Evolutionary conservation across 768 basidiomycete genomes (phyloP), one percentile per base, ranked within the genome.

Genomic region (Podaxis pistillaris): DNA sequence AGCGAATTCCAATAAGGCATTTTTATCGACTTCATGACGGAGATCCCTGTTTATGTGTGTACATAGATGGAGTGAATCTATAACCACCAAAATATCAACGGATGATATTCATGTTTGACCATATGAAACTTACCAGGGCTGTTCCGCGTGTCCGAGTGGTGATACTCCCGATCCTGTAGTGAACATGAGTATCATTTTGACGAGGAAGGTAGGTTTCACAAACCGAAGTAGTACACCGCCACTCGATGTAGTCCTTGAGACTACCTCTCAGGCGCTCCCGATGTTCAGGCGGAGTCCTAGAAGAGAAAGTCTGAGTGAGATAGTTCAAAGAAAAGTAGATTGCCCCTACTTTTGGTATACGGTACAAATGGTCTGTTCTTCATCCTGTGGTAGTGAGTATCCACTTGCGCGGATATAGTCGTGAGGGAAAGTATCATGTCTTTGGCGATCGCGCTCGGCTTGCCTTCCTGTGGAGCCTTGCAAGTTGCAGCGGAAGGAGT

Each of bases 311-410:
- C 8, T 50, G 9, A 26, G 12, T 24, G 19, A 12, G 12, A 50
- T 6, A 46, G 2, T 19, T 13, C 22, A 24, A 24, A 50, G 8
- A 22, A 50, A 28, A 9, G 8, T 12, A 24, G 22, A 24, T 50
- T 1, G 3, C 22, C 36, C 30, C 11, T 49, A 58, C 57, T 58
- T 46, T 22, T 49, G 57, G 19, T 58, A 58, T 15, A 58, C 57
- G 11, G 57, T 58, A 19, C 57, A 58, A 36, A 58, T 28, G 17
- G 22, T 33, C 26, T 58, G 57, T 49, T 58, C 57, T 11, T 58
- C 57, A 8, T 36, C 57, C 11, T 26, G 44, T 0, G 57, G 41
- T 47, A 58, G 4, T 7, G 30, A 19, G 13, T 58, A 58, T n/a
- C 44, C 57, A 15, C 49, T 58, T 15, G 13, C 44, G 12, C 28